Percentiles rank a stretch among this genome's conserved stretches.
Conservation (phyloP, 441 rosid species). For the Croton laevigatus region DNA sequence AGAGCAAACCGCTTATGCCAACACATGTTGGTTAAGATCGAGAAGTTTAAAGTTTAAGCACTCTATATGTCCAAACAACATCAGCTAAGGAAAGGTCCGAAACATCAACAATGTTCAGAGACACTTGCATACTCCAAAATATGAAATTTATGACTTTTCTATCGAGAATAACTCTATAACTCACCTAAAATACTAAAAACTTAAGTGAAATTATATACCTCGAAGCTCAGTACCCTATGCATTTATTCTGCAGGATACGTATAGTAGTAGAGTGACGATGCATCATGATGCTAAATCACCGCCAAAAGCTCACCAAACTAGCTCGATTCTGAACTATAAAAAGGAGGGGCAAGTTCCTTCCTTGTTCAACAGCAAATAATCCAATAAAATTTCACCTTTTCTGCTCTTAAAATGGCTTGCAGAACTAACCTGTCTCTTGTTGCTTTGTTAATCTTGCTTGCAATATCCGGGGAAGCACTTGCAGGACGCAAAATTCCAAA, state of each 20-base stretch:
- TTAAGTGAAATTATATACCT: no score
- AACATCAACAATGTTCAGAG: not conserved
- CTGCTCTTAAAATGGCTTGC: slow-evolving; percentile 34
- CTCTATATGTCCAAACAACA: not conserved
- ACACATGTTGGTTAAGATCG: no score
- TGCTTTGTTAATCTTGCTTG: slow-evolving; percentile 36
- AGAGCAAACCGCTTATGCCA: no score
- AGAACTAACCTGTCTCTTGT: slow-evolving; percentile 26
- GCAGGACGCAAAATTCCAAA: slow-evolving; percentile 42
- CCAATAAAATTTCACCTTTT: not conserved
- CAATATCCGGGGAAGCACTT: slow-evolving; percentile 34
- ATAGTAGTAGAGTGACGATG: not conserved
- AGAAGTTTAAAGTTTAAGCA: not conserved
- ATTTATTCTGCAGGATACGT: no score
- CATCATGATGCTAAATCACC: slow-evolving; percentile 25
- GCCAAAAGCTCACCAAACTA: slow-evolving; percentile 31
- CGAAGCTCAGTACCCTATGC: not conserved
- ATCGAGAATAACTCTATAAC: not conserved
- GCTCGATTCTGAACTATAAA: slow-evolving; percentile 25
- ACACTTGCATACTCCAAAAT: no score
- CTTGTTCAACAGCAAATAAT: slow-evolving; percentile 24
- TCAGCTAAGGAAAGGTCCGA: not conserved
- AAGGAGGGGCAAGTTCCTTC: slow-evolving; percentile 16
- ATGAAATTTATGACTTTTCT: not conserved
- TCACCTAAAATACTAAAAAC: not conserved